Base-by-base conservation (phyloP, 176 grass and related monocot genomes). In the Hyparrhenia diplandra region DNA sequence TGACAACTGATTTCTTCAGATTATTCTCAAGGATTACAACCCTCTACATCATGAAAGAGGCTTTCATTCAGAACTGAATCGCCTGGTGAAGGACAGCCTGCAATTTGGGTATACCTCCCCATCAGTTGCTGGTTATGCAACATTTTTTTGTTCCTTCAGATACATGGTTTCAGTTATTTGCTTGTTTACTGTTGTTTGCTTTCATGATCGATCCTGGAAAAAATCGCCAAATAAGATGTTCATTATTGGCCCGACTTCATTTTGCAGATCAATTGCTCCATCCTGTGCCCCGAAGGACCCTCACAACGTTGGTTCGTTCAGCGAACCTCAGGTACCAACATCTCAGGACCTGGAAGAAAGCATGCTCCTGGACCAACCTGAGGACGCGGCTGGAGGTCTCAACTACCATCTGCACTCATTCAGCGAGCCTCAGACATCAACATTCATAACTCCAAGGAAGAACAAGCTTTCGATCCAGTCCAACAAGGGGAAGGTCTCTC, bases 21-120 rank as follows among this genome's bases (percentile, higher is more conserved):
- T 98, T 82, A 87, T 61, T 41, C 47, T 95, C n/a, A 98, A 90
- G 76, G 88, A 88, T 65, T 98, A 95, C 73, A 93, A 98, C 68
- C 95, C 95, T 85, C 86, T 98, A 10, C 84, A 91, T 30, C 95
- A 98, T 89, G 95, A 98, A 87, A 89, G 95, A 91, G 92, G 92
- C 62, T 89, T 95, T 67, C 95, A 95, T 70, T 83, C 90, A n/a
- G 93, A 91, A 77, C 76, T 98, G 80, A 91, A 83, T 40, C 67
- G 39, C 61, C 62, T 98, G 73, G 88, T 98, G 17, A 98, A 91
- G 78, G 82, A 94, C 64, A 98, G 92, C 67, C 87, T 98, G 71
- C 92, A 91, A 75, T 93, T 98, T 72, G 86, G 92, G 92, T 95
- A n/a, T n/a, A 94, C 77, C 17, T 57, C 23, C 55, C 66, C 65